Percentiles rank a stretch among this genome's conserved stretches.
Conservation (phyloP, 2,329 filamentous ascomycete genomes). For the Karstenula rhodostoma region DNA sequence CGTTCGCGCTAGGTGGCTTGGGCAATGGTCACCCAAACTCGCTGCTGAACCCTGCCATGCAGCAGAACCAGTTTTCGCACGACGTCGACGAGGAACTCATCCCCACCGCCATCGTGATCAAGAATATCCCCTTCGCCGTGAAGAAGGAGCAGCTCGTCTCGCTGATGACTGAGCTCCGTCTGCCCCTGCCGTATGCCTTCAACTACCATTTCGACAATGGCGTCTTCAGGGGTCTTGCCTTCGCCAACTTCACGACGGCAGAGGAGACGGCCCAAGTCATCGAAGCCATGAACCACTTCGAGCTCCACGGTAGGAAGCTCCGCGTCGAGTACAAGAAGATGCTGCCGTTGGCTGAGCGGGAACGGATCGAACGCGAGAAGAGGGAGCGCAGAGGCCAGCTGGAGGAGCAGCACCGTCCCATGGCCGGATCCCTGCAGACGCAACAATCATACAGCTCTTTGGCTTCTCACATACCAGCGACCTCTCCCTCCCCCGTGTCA, state of each 20-base stretch:
- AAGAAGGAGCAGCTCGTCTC: constrained; percentile 94
- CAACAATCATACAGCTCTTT: constrained; percentile 88
- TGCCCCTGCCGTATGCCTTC: constrained; percentile 96
- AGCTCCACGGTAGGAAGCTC: constrained; percentile 91
- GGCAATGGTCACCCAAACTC: constrained; percentile 45
- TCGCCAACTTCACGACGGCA: constrained; percentile 96
- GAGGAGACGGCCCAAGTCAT: constrained; percentile 95
- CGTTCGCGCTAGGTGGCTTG: constrained; percentile 51
- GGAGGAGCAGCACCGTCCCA: constrained; percentile 92
- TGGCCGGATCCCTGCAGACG: constrained; percentile 74
- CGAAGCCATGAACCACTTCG: constrained; percentile 92
- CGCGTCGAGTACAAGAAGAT: constrained; percentile 99
- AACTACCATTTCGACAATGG: constrained; percentile 99
- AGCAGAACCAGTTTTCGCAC: constrained; percentile 56
- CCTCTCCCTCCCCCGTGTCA: constrained; percentile 73
- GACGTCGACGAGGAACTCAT: constrained; percentile 85
- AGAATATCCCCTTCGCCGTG: constrained; percentile 98
- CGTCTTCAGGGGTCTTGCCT: constrained; percentile 93
- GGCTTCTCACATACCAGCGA: constrained; percentile 67
- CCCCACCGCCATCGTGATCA: constrained; percentile 97
- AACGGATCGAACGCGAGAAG: constrained; percentile 97
- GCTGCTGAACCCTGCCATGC: constrained; percentile 44
- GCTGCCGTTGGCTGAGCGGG: constrained; percentile 91
- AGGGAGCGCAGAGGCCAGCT: constrained; percentile 93
- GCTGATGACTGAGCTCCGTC: constrained; percentile 91